A percentile compares a stretch with the other conserved stretches of the same genome.
Evolutionary conservation across 306 rosid species (phyloP).

Genomic region (Clitoria ternatea): DNA sequence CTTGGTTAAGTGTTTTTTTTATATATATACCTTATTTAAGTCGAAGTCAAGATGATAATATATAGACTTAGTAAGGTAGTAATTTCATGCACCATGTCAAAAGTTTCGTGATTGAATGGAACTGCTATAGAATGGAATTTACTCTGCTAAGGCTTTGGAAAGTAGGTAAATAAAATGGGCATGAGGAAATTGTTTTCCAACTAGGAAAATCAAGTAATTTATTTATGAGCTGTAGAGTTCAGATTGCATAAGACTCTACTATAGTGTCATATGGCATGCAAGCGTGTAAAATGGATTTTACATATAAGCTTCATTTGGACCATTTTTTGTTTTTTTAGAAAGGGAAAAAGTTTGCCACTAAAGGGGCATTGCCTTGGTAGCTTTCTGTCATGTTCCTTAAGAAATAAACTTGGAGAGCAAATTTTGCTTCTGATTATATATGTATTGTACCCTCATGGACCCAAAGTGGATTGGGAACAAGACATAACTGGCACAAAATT

Average conservation of each 20-base stretch:
- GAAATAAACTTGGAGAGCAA: conserved; percentile 29
- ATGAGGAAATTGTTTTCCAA: not conserved
- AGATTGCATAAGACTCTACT: not conserved
- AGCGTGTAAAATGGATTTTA: conserved; percentile 16
- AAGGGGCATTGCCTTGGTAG: not conserved
- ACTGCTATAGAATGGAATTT: not conserved
- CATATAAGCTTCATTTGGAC: not conserved
- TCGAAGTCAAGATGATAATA: too few species aligned
- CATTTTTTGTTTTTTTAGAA: conserved; percentile 16
- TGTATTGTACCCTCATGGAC: conserved; percentile 35
- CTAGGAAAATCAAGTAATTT: not conserved
- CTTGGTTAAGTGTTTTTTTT: not conserved
- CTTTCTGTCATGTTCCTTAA: conserved; percentile 25
- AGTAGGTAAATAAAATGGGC: not conserved
- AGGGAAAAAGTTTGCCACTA: conserved; percentile 3
- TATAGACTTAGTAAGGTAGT: too few species aligned
- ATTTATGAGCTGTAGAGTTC: not conserved
- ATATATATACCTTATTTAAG: not conserved
- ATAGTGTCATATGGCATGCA: conserved; percentile 4
- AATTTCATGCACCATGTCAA: not conserved
- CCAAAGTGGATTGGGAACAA: conserved; percentile 25
- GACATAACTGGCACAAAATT: conserved; percentile 22
- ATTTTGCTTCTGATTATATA: conserved; percentile 32
- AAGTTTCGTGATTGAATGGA: not conserved
- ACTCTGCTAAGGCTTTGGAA: not conserved